Evolutionary conservation across 192 early-diverging fungal species (phyloP).

Genomic region (Glomus cerebriforme): DNA sequence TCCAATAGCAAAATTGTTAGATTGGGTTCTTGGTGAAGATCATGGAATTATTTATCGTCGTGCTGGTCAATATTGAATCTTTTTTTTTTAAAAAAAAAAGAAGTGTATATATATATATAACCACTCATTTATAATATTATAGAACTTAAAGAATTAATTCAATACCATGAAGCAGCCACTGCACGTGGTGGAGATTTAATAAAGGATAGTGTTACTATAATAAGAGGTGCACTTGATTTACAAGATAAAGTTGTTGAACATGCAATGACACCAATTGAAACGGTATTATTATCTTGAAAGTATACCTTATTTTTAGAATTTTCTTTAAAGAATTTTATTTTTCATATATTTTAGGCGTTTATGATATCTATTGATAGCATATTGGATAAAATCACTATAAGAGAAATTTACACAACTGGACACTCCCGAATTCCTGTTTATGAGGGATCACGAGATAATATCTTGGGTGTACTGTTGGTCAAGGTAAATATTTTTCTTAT

Average conservation of each 20-base stretch:
- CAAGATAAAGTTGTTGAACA: constrained; percentile 61
- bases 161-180: constrained; percentile 57
- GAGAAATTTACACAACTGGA: constrained; percentile 59
- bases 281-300: not conserved
- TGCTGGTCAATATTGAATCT: constrained; percentile 41
- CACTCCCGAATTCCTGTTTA: constrained; percentile 71
- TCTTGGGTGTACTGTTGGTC: constrained; percentile 30
- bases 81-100: not conserved
- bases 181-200: constrained; percentile 58
- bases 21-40: constrained; percentile 76
- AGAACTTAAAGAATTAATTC: constrained; percentile 67
- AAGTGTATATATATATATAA: not conserved
- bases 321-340: not conserved
- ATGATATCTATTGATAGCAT: constrained; percentile 42
- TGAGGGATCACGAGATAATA: constrained; percentile 37
- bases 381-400: constrained; percentile 53
- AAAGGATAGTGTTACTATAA: constrained; percentile 67
- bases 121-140: not conserved
- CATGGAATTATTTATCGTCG: constrained; percentile 80
- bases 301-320: not conserved
- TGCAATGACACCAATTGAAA: constrained; percentile 65
- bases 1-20: constrained; percentile 85
- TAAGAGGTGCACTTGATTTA: constrained; percentile 66
- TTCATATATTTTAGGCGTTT: not conserved
- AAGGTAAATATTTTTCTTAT: constrained; percentile 22